A percentile compares a stretch with the other conserved stretches of the same genome.
phyloP scores from a whole-genome alignment of 2,329 filamentous ascomycete genomes.

The Aspergillus sp. region DNA sequence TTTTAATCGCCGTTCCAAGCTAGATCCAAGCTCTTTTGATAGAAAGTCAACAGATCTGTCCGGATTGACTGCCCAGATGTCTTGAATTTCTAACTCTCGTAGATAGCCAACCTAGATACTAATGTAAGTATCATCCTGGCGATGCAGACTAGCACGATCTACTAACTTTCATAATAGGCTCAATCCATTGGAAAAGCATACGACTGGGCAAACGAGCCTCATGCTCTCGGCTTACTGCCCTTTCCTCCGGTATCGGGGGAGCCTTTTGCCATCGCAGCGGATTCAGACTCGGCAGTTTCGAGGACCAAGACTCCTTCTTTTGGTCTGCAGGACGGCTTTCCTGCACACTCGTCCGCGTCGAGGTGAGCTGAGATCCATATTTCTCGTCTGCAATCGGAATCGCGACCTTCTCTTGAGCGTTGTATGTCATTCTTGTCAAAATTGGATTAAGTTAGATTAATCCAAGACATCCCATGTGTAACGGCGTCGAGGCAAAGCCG shows the following conservation, averaged over 20 bases:
- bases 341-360: neutral
- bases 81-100: conserved; percentile 75
- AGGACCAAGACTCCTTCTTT: neutral
- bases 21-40: conserved; percentile 62
- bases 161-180: neutral
- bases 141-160: neutral
- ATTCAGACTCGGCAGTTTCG: neutral
- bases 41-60: conserved; percentile 70
- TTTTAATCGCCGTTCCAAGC: conserved; percentile 68
- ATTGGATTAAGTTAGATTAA: neutral
- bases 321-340: neutral
- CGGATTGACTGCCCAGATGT: conserved; percentile 88
- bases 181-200: neutral
- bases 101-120: conserved; percentile 71
- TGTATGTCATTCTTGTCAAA: neutral
- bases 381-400: neutral
- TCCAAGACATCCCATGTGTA: neutral
- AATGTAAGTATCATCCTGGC: neutral
- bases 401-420: neutral
- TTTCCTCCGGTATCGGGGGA: neutral
- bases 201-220: neutral
- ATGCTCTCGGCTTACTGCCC: neutral
- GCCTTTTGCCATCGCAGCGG: neutral
- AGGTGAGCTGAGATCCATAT: neutral
- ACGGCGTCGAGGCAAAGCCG: neutral